Percentiles rank a stretch among this genome's conserved stretches.
Conservation (phyloP, 2,329 filamentous ascomycete genomes). For the Colletotrichum salicis region DNA sequence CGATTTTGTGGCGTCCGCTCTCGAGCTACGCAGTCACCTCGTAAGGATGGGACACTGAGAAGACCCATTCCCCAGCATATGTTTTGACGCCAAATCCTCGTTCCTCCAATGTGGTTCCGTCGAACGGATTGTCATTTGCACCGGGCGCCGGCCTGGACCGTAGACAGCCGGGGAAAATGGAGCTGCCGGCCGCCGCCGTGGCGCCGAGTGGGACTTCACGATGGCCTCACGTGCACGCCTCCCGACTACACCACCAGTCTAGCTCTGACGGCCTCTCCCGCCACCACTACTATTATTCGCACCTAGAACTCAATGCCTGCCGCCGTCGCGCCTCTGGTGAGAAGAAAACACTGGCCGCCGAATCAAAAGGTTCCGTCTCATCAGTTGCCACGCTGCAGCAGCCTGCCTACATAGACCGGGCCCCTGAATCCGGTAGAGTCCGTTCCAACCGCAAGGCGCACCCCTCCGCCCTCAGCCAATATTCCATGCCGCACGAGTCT, state of each 20-base stretch:
- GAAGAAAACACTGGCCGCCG: neutral
- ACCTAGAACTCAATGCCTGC: neutral
- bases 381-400: conserved; percentile 17
- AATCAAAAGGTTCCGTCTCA: conserved; percentile 11
- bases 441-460: conserved; percentile 12
- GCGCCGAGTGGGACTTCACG: conserved; percentile 22
- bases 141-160: conserved; percentile 21
- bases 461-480: conserved; percentile 11
- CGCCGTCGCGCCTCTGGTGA: too few relatives aligned
- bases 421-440: conserved; percentile 1
- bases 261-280: conserved; percentile 11
- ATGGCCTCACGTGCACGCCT: conserved; percentile 25
- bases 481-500: conserved; percentile 14
- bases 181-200: conserved; percentile 15
- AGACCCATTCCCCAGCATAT: neutral
- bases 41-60: neutral
- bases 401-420: neutral
- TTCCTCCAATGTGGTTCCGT: neutral
- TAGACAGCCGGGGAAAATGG: conserved; percentile 4
- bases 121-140: neutral
- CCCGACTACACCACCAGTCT: conserved; percentile 7
- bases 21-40: conserved; percentile 2
- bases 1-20: conserved; percentile 15
- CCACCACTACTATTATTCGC: neutral
- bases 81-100: neutral